These are phyloP conservation scores for Takakia lepidozioides DNA, from an alignment of 225 moss, liverwort and hornwort species.

Conservation along the genomic window DNA sequence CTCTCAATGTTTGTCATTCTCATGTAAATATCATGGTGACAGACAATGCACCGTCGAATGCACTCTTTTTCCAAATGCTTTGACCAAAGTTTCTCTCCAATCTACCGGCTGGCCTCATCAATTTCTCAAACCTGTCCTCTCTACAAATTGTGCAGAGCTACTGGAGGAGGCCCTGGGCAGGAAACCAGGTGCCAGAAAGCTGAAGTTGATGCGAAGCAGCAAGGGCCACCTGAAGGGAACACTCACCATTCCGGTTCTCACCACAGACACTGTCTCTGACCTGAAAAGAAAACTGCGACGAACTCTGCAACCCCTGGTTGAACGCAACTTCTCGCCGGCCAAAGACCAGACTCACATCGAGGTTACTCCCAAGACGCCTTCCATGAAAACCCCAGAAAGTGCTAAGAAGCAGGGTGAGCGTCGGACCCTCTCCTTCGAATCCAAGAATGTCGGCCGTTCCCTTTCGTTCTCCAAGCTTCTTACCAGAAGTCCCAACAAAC, in stretches of 20 bases:
- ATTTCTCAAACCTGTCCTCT: no score
- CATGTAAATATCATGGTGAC: no score
- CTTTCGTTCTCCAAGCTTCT: slow-evolving; percentile 45
- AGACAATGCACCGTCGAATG: no score
- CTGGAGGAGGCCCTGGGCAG: slow-evolving; percentile 11
- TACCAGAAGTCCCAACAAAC: slow-evolving; percentile 22
- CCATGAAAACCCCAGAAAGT: slow-evolving; percentile 29
- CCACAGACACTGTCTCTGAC: slow-evolving; percentile 73
- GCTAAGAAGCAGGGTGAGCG: slow-evolving; percentile 16
- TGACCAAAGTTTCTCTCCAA: no score
- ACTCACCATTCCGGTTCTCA: slow-evolving; percentile 74
- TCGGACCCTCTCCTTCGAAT: slow-evolving; percentile 32
- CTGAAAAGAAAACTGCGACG: slow-evolving; percentile 78
- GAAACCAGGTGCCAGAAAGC: slow-evolving; percentile 57
- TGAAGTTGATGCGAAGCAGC: slow-evolving; percentile 73
- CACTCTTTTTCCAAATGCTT: no score
- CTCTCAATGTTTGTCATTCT: no score
- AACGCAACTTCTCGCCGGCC: slow-evolving; percentile 43
- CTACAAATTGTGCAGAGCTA: slow-evolving; percentile 5
- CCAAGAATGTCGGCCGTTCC: slow-evolving; percentile 31
- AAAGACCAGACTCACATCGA: slow-evolving; percentile 5
- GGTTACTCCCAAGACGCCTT: slow-evolving; percentile 4
- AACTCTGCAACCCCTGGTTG: slow-evolving; percentile 71
- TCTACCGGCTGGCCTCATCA: no score
- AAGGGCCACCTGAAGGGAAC: slow-evolving; percentile 73